Percentiles rank a stretch among this genome's conserved stretches.
Conservation (phyloP, 192 early-diverging fungal genomes). For the Chytriomyces sp. region DNA sequence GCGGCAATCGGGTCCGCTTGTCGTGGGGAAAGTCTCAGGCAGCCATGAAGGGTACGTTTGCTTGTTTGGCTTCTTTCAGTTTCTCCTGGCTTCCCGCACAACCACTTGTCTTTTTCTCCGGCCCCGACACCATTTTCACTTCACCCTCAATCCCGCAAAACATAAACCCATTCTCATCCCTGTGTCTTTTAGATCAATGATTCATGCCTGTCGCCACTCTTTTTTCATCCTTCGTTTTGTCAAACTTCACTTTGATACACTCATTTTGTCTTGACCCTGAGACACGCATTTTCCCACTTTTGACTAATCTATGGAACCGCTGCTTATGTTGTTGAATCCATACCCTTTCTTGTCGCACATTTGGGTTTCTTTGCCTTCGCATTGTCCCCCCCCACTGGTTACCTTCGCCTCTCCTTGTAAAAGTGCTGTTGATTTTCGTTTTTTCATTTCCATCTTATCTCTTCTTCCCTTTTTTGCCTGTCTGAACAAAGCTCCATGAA, state of each 20-base stretch:
- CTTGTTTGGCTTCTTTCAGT: neutral
- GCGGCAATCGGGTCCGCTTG: conserved; percentile 68
- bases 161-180: too few relatives aligned
- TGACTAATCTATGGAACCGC: neutral
- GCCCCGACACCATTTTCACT: neutral
- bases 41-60: conserved; percentile 31
- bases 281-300: neutral
- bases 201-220: neutral
- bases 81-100: neutral
- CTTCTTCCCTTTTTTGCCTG: neutral
- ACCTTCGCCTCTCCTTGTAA: too few relatives aligned
- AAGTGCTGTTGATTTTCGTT: neutral
- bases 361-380: neutral
- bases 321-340: neutral
- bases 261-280: neutral
- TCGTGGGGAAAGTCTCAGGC: conserved; percentile 72
- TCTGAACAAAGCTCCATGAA: neutral
- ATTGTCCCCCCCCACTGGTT: too few relatives aligned
- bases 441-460: neutral
- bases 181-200: conserved; percentile 19
- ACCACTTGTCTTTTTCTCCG: neutral
- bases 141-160: too few relatives aligned
- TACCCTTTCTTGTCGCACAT: neutral
- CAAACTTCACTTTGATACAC: neutral
- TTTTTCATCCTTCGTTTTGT: neutral